A percentile compares a stretch with the other conserved stretches of the same genome.
Evolutionary conservation across 768 basidiomycete genomes (phyloP).

Genomic region (Agaricus subrufescens): DNA sequence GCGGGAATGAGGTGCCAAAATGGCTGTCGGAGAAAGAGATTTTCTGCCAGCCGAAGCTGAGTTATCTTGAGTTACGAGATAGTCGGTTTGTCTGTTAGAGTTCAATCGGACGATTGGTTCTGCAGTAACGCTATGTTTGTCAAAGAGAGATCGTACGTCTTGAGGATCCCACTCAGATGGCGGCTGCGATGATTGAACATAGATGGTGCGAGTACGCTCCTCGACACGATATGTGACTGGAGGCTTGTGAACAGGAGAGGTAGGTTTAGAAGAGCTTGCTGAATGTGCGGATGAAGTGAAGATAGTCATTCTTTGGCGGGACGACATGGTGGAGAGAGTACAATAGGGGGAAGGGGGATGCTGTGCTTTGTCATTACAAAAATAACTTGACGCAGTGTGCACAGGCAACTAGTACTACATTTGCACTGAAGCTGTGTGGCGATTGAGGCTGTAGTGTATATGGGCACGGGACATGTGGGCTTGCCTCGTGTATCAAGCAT

Average conservation of each 20-base stretch:
- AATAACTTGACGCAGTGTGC: background rate
- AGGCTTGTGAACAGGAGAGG: constrained; percentile 26
- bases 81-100: constrained; percentile 24
- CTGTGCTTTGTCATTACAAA: no score
- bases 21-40: constrained; percentile 1
- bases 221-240: constrained; percentile 42
- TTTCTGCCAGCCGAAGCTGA: background rate
- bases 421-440: no score
- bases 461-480: no score
- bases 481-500: constrained; percentile 7
- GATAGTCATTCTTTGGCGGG: constrained; percentile 33
- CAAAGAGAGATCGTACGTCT: constrained; percentile 35
- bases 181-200: constrained; percentile 38
- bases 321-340: constrained; percentile 20
- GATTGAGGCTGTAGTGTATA: no score
- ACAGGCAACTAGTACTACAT: background rate
- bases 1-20: constrained; percentile 2
- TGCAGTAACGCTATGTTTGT: constrained; percentile 24
- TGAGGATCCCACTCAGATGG: constrained; percentile 38
- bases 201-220: constrained; percentile 41
- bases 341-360: background rate
- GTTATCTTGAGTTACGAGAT: constrained; percentile 20
- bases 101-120: constrained; percentile 29
- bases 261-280: constrained; percentile 11
- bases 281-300: constrained; percentile 30